Evolutionary conservation across 805 yeast species (phyloP), one percentile per base, ranked within the genome.

Genomic region (Monosporozyma servazzii): DNA sequence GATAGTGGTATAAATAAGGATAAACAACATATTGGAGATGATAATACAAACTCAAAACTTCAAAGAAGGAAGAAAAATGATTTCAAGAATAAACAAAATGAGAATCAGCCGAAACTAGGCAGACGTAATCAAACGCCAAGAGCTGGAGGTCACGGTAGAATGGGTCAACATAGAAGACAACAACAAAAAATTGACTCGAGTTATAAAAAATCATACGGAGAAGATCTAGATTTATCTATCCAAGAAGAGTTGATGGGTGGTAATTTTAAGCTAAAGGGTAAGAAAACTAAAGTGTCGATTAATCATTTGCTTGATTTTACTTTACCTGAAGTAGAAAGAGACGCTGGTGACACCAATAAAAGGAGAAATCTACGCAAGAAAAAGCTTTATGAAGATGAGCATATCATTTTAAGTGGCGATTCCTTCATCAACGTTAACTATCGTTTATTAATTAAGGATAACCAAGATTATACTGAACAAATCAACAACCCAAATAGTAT

Each of bases 401-500:
- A 67, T 49, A 65, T 81, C 6, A 79, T 76, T 53, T 65, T 86
- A 17, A 74, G 75, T 5, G 91, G 91, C 0, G 78, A 81, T 69
- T 71, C 78, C 3, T 86, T 80, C 57, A 83, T 88, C 53, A 93
- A 91, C 63, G 91, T 89, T 20, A 84, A 86, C 64, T 90, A 84
- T 64, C 79, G 88, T 58, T 85, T 93, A 60, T 77, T 91, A 18
- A 86, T 91, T n/a, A 86, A 87, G 58, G 73, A 78, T 48, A 64
- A 80, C 41, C 72, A 75, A 40, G 76, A 77, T 45, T 84, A 80
- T 60, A 63, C 70, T 25, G 70, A 78, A 9, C 91, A 86, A 62
- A 70, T 75, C 43, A 55, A 77, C 20, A 91, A 88, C 62, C 93
- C 96, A 1, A 88, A 87, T 62, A 65, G 80, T n/a, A 83, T 86